Evolutionary conservation across 176 grass and related monocot genomes (phyloP).

Genomic region (Echinochloa phyllopogon): DNA sequence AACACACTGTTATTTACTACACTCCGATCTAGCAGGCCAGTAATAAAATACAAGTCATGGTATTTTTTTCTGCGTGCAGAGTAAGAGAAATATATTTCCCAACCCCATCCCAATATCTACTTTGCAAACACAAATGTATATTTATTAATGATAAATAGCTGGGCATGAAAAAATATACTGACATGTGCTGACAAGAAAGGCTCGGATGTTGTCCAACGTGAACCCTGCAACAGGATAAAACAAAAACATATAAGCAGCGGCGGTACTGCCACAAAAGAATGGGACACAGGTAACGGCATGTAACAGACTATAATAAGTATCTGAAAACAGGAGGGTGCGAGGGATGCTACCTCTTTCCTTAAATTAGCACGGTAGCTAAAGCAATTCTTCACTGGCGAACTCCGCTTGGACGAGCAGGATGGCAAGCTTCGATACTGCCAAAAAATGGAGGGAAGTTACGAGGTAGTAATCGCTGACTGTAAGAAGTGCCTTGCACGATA

Average conservation of each 20-base stretch:
- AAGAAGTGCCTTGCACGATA: background rate
- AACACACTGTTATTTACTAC: background rate
- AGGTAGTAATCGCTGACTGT: conserved; percentile 30
- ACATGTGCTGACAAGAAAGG: conserved; percentile 53
- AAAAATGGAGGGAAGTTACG: background rate
- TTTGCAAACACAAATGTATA: background rate
- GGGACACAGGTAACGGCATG: background rate
- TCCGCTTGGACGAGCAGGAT: conserved; percentile 47
- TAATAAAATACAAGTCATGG: background rate
- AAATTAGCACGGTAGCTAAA: conserved; percentile 45
- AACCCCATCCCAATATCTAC: background rate
- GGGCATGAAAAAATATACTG: conserved; percentile 36
- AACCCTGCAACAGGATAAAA: conserved; percentile 54
- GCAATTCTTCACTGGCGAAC: conserved; percentile 47
- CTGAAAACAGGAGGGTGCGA: conserved; percentile 26
- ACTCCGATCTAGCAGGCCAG: background rate
- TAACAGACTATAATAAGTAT: conserved; percentile 21
- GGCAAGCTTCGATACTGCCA: conserved; percentile 53
- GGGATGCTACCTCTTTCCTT: conserved; percentile 56
- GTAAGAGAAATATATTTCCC: background rate
- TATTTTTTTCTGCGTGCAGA: background rate
- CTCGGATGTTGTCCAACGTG: conserved; percentile 46
- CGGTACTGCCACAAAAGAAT: background rate
- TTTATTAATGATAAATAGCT: conserved; percentile 17
- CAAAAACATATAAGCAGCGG: conserved; percentile 17